Evolutionary conservation across 2,329 filamentous ascomycete species (phyloP), one percentile per base, ranked within the genome.

Genomic region (Aspergillus niger): DNA sequence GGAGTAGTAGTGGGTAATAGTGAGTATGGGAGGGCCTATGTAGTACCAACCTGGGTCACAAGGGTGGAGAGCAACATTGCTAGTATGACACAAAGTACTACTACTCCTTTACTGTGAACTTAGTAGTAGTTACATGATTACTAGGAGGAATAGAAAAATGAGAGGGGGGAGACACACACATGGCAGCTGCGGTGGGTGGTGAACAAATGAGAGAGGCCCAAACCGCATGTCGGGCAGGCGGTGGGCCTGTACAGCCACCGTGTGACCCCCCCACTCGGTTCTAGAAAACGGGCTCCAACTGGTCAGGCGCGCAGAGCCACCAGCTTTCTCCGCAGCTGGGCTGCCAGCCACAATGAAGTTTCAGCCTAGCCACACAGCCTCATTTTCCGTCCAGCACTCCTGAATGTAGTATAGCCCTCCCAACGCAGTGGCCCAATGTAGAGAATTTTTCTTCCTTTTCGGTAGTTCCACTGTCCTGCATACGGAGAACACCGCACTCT

Each of bases 281-380:
- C 50, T 53, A 53, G 50, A 53, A 36, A 53, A 53, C 30, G 10
- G 28, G n/a, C 10, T 32, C 11, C 49, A 38, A 52, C 30, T 24
- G 36, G 30, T 53, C 30, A 50, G 48, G 43, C 32, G 50, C 32
- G 30, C 44, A 55, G n/a, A 17, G 32, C 47, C 55, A 60, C 53
- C 55, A 54, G 48, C 32, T 57, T 44, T 61, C 52, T 59, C 48
- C 54, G 47, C 44, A 43, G 17, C 52, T 22, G 20, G 32, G 47
- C 24, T 38, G 28, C 43, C 60, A 62, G 62, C 54, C 60, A 58
- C 60, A 56, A 55, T 36, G 51, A 56, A 41, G 60, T 63, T 63
- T 64, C 60, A 55, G 48, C 26, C 50, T 41, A 41, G 30, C 51
- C 53, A 63, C 59, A 63, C 62, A 59, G 60, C 59, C 62, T 62